Conservation (phyloP, 306 rosid species). For the Rubus idaeus region DNA sequence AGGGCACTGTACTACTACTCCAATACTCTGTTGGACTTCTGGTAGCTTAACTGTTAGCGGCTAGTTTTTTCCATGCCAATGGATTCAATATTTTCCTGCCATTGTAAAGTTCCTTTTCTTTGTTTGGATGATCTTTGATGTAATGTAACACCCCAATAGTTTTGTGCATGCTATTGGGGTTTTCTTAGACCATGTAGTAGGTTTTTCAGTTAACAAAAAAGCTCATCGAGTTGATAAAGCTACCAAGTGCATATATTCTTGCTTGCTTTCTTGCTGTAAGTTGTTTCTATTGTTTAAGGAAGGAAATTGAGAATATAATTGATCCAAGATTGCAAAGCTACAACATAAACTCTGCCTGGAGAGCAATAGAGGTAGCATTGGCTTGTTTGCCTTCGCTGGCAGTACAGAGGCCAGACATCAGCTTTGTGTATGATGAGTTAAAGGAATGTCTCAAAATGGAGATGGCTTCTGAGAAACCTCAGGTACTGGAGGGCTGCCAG, state of each 20-base stretch:
- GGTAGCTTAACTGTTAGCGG: constrained; percentile 20
- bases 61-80: constrained; percentile 22
- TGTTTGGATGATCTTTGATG: constrained; percentile 6
- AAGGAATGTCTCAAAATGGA: too few species aligned
- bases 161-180: constrained; percentile 22
- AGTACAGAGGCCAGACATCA: too few species aligned
- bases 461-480: too few species aligned
- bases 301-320: too few species aligned
- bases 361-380: too few species aligned
- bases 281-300: too few species aligned
- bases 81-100: constrained; percentile 20
- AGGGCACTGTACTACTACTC: constrained; percentile 25
- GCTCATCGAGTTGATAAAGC: constrained; percentile 7
- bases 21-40: constrained; percentile 50
- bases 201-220: constrained; percentile 8
- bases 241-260: background rate
- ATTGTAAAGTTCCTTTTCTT: constrained; percentile 33
- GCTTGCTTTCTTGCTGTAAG: background rate
- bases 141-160: constrained; percentile 15
- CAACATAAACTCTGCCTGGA: too few species aligned
- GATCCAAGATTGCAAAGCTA: too few species aligned
- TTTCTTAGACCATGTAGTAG: background rate
- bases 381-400: too few species aligned
- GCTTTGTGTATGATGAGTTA: too few species aligned
- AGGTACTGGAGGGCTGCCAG: too few species aligned